Conservation (phyloP, 257 asterid genomes). For the Solanum ahanhuiri region DNA sequence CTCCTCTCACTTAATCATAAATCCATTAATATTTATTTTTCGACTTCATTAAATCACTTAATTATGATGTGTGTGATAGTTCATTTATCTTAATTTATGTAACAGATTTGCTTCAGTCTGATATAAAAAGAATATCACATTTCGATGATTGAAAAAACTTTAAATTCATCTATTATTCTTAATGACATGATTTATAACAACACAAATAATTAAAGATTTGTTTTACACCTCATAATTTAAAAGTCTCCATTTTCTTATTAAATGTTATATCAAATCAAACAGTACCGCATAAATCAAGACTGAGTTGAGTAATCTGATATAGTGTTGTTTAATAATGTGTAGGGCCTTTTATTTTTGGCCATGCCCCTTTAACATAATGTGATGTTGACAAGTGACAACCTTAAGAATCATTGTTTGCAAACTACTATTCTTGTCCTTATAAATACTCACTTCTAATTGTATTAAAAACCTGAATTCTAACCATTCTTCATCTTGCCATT, state of each 20-base stretch:
- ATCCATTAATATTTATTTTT: not conserved
- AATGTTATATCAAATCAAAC: not conserved
- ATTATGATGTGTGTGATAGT: not conserved
- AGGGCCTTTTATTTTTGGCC: not conserved
- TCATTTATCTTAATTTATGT: not conserved
- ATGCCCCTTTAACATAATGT: not conserved
- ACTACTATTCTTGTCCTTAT: not conserved
- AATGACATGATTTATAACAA: not conserved
- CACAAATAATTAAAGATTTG: not conserved
- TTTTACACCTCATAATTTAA: not conserved
- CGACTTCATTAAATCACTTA: not conserved
- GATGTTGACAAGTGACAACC: not conserved
- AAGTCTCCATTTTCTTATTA: too few species aligned
- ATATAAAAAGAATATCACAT: not conserved
- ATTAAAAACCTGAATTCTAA: not conserved
- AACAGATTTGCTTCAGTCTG: not conserved
- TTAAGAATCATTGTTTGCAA: not conserved
- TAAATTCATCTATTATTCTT: not conserved
- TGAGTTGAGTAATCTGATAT: not conserved
- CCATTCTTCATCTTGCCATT: not conserved
- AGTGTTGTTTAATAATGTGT: not conserved
- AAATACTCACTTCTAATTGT: not conserved
- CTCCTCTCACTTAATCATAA: not conserved
- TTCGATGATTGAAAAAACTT: not conserved
- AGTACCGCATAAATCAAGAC: not conserved